phyloP scores from a whole-genome alignment of 1,284 basidiomycete species.

The Malassezia slooffiae region DNA sequence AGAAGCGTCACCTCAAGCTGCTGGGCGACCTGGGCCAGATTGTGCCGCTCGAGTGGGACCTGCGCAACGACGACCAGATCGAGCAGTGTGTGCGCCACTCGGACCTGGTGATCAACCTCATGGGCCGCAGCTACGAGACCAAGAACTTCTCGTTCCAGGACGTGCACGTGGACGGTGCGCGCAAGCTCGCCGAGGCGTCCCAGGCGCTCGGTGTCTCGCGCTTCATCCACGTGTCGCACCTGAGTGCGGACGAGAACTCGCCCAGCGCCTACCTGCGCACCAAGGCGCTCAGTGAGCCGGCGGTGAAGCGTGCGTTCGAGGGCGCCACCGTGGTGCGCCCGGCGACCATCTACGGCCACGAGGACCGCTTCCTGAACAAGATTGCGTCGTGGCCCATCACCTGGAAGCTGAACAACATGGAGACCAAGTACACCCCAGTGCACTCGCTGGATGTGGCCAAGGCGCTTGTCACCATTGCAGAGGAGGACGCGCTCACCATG shows the following conservation, averaged over 20 bases:
- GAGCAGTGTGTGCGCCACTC: slow-evolving; percentile 90
- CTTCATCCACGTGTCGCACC: slow-evolving; percentile 86
- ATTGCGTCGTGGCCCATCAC: slow-evolving; percentile 70
- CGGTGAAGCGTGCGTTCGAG: slow-evolving; percentile 73
- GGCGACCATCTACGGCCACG: slow-evolving; percentile 73
- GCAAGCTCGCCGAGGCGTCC: slow-evolving; percentile 64
- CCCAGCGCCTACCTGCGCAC: slow-evolving; percentile 72
- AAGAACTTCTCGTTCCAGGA: slow-evolving; percentile 75
- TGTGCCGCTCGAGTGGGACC: slow-evolving; percentile 92
- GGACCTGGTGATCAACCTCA: slow-evolving; percentile 90
- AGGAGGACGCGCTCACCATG: slow-evolving; percentile 54
- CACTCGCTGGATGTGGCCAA: slow-evolving; percentile 91
- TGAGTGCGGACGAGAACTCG: slow-evolving; percentile 75
- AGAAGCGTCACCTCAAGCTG: slow-evolving; percentile 77
- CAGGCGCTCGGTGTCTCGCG: slow-evolving; percentile 67
- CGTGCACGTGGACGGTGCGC: slow-evolving; percentile 63
- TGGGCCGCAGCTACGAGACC: slow-evolving; percentile 80
- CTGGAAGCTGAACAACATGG: slow-evolving; percentile 80
- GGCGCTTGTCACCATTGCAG: slow-evolving; percentile 69
- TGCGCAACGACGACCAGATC: slow-evolving; percentile 75
- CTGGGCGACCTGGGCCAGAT: slow-evolving; percentile 96
- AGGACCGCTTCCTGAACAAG: slow-evolving; percentile 87
- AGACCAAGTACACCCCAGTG: slow-evolving; percentile 77
- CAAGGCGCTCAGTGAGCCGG: slow-evolving; percentile 81
- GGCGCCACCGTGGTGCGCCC: slow-evolving; percentile 83